Base-by-base conservation (phyloP, 129 eudicot genomes). In the Gnaphalium uliginosum region DNA sequence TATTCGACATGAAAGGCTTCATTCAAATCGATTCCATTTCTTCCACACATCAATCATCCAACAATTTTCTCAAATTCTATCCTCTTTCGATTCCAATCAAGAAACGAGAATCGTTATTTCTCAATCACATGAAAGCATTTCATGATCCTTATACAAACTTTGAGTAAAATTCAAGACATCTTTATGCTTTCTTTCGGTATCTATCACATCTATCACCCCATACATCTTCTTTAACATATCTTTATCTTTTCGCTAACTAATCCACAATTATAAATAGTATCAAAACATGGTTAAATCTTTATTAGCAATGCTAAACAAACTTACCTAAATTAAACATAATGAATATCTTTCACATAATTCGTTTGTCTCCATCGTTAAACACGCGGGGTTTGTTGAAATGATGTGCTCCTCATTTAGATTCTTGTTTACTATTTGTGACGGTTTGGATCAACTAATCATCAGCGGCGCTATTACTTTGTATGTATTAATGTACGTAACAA, bases 331-430 rank as follows among this genome's bases (percentile, higher is more conserved):
- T 41, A 15, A 26, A 4, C 9, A 21, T 54, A 6, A 25, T 48
- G 84, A 79, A 64, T 78, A 75, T 70, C 68, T 66, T 76, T 66
- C 58, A 53, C 48, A 72, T 79, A 79, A 72, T 83, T 62, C 59
- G 50, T 72, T 79, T 80, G 87, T 83, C 73, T 51, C 80, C 59
- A 56, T 72, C 75, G 30, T 54, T 13, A 11, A 78, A 62, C 74
- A 76, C 69, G 68, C 78, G 71, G 83, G 83, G 81, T 67, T 56
- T 9, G 26, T 68, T 58, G 46, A 75, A 72, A 79, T 59, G 80
- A 79, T 66, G 60, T 58, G 70, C 72, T 62, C 75, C 76, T 35
- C 26, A 81, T 53, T 80, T 59, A 75, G 76, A 68, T 68, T 75
- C 76, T 30, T 63, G 27, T 67, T 59, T 74, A 72, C 33, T 33